Conservation (phyloP, 495 filamentous ascomycete genomes). For the Rusavskia elegans region DNA sequence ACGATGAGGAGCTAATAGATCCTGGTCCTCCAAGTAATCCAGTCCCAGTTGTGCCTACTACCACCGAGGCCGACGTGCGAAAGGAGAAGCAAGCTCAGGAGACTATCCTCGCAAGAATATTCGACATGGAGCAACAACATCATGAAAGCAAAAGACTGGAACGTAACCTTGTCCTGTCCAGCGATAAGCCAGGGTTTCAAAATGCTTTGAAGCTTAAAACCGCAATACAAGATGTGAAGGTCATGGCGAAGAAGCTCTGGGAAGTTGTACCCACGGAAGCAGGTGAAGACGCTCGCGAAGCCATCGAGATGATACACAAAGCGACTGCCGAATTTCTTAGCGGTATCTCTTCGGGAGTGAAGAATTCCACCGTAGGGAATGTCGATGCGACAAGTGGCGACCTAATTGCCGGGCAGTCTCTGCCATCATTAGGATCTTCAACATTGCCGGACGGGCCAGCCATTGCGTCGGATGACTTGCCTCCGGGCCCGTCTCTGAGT, state of each 20-base stretch:
- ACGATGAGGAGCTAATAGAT: slow-evolving; percentile 22
- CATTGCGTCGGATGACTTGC: no score
- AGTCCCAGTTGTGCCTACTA: neutral
- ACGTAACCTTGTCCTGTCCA: slow-evolving; percentile 14
- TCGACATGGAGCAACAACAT: slow-evolving; percentile 27
- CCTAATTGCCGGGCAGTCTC: no score
- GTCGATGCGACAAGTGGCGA: no score
- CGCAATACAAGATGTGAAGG: slow-evolving; percentile 14
- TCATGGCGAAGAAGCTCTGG: slow-evolving; percentile 28
- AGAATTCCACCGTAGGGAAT: no score
- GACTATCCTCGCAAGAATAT: slow-evolving; percentile 34
- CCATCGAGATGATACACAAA: slow-evolving; percentile 23
- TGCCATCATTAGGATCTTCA: no score
- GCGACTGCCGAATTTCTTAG: slow-evolving; percentile 28
- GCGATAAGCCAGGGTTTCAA: slow-evolving; percentile 1
- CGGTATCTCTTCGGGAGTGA: neutral
- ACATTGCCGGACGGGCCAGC: no score
- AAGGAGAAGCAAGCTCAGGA: slow-evolving; percentile 39
- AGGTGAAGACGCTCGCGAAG: neutral
- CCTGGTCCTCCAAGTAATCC: slow-evolving; percentile 3
- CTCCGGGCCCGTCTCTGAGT: no score
- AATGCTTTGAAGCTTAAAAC: slow-evolving; percentile 5
- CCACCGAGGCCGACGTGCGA: slow-evolving; percentile 17
- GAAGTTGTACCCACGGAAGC: neutral
- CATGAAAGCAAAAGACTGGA: slow-evolving; percentile 14